Evolutionary conservation across 2,329 filamentous ascomycete species (phyloP).

Genomic region (Arthrinium phaeospermum): DNA sequence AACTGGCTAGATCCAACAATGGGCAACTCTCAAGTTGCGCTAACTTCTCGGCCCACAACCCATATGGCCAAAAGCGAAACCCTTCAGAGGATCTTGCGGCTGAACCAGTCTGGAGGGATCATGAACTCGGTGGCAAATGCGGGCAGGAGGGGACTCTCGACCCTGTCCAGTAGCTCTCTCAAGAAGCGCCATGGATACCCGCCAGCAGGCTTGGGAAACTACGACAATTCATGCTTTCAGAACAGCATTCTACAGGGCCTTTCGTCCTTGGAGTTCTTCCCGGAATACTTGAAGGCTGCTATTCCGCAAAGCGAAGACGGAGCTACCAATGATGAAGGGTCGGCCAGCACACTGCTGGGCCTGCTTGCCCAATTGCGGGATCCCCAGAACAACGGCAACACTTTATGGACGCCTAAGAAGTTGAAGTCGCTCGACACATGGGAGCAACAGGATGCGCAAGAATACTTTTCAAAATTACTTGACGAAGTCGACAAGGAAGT

Average conservation of each 20-base stretch:
- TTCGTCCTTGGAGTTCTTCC: constrained; percentile 74
- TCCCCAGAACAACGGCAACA: constrained; percentile 71
- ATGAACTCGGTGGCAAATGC: constrained; percentile 64
- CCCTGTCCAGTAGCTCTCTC: constrained; percentile 53
- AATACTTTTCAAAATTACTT: constrained; percentile 91
- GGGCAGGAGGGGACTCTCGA: constrained; percentile 60
- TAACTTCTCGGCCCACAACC: constrained; percentile 44
- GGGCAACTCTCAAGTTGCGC: constrained; percentile 43
- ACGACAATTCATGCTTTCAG: constrained; percentile 96
- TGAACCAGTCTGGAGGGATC: constrained; percentile 59
- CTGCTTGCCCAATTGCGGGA: constrained; percentile 75
- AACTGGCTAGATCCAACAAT: constrained; percentile 57
- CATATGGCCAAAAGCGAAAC: constrained; percentile 68
- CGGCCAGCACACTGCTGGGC: constrained; percentile 60
- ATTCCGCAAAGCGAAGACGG: constrained; percentile 29
- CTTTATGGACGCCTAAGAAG: constrained; percentile 80
- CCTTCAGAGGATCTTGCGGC: constrained; percentile 66
- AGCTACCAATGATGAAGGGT: constrained; percentile 38
- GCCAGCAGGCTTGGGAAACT: constrained; percentile 80
- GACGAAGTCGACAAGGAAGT: constrained; percentile 85
- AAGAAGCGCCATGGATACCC: constrained; percentile 47
- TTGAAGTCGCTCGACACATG: constrained; percentile 93
- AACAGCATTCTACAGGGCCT: constrained; percentile 92
- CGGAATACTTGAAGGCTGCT: constrained; percentile 64
- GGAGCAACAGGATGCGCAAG: constrained; percentile 96